Evolutionary conservation across 106 monocot species (phyloP).

Genomic region (Cymbidium sinense): DNA sequence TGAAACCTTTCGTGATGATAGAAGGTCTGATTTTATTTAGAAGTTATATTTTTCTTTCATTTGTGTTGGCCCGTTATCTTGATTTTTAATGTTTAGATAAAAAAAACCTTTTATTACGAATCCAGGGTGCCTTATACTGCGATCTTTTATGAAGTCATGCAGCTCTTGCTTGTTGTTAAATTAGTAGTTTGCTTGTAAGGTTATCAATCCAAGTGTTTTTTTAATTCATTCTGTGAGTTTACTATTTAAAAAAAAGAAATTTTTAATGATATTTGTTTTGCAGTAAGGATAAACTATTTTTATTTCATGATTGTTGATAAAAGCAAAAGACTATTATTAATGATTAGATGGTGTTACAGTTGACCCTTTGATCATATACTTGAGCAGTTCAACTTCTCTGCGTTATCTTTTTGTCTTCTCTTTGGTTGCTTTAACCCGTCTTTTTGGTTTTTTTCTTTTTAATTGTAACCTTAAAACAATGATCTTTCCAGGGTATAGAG

Average conservation of each 20-base stretch:
- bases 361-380: neutral
- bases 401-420: neutral
- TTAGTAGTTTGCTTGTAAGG: neutral
- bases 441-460: neutral
- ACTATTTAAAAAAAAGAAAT: neutral
- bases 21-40: neutral
- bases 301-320: neutral
- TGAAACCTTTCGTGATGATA: neutral
- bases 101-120: neutral
- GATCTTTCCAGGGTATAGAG: slow-evolving; percentile 73
- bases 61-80: neutral
- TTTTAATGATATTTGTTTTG: neutral
- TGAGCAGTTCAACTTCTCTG: neutral
- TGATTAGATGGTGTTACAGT: neutral
- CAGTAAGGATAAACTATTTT: neutral
- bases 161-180: neutral
- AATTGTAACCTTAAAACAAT: neutral
- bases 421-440: neutral
- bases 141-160: neutral
- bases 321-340: neutral
- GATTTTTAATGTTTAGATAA: no score
- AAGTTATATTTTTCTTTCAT: neutral
- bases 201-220: neutral
- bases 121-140: neutral
- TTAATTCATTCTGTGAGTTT: neutral